phyloP scores from a whole-genome alignment of 2,329 filamentous ascomycete species.

The Fusarium sp. region DNA sequence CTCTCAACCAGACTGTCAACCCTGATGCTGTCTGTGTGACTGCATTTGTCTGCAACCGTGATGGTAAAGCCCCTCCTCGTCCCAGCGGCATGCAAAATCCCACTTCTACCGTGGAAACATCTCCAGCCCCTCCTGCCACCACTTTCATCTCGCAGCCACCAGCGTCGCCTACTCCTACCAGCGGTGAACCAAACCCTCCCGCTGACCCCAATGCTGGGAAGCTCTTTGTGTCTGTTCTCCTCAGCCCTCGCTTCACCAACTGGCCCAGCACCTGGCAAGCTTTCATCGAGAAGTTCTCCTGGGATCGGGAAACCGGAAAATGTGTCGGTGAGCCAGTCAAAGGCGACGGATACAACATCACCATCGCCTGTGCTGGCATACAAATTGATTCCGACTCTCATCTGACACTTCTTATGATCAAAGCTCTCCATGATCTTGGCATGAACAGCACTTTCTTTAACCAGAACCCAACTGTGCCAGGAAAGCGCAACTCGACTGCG shows the following conservation, averaged over 20 bases:
- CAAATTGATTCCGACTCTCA: slow-evolving; percentile 54
- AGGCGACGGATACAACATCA: slow-evolving; percentile 52
- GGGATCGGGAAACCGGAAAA: slow-evolving; percentile 52
- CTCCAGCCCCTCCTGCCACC: slow-evolving; percentile 48
- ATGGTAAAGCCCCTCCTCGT: slow-evolving; percentile 48
- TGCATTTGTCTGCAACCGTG: slow-evolving; percentile 56
- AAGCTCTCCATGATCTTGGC: slow-evolving; percentile 52
- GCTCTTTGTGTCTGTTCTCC: slow-evolving; percentile 47
- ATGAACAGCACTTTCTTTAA: slow-evolving; percentile 55
- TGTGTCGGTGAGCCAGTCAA: slow-evolving; percentile 49
- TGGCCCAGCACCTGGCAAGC: slow-evolving; percentile 53
- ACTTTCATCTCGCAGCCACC: slow-evolving; percentile 48
- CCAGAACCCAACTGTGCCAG: slow-evolving; percentile 52
- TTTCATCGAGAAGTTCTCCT: slow-evolving; percentile 55
- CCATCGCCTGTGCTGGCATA: slow-evolving; percentile 51
- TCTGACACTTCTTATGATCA: slow-evolving; percentile 54
- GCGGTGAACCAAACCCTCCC: slow-evolving; percentile 48
- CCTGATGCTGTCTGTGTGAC: slow-evolving; percentile 53
- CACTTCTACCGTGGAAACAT: slow-evolving; percentile 49
- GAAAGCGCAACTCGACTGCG: slow-evolving; percentile 43
- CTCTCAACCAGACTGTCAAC: slow-evolving; percentile 53
- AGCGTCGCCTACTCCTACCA: slow-evolving; percentile 38
- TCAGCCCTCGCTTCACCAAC: slow-evolving; percentile 55
- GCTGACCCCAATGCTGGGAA: slow-evolving; percentile 43
- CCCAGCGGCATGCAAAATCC: slow-evolving; percentile 51